A percentile compares a stretch with the other conserved stretches of the same genome.
phyloP scores from a whole-genome alignment of 2,329 filamentous ascomycete genomes.

The Zopfia rhizophila region DNA sequence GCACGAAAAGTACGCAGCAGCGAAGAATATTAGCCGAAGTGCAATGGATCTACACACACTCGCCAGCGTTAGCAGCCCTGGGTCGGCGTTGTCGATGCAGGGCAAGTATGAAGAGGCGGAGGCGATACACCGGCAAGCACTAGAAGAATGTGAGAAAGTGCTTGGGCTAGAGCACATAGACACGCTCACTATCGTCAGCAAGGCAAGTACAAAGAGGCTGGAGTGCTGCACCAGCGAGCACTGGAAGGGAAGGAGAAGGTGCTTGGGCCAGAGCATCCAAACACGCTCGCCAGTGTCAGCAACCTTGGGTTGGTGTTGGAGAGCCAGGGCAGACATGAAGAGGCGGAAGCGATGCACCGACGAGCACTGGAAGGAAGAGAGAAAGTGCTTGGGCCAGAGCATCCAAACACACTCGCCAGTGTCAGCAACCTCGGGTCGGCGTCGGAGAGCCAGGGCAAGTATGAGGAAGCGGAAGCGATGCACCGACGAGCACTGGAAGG shows the following conservation, averaged over 20 bases:
- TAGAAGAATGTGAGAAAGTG: background rate
- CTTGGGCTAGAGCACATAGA: constrained; percentile 1
- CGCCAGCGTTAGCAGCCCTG: background rate
- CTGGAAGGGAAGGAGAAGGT: constrained; percentile 7
- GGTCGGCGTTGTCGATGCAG: background rate
- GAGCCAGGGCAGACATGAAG: background rate
- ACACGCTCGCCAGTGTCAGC: constrained; percentile 10
- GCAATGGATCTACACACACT: constrained; percentile 9
- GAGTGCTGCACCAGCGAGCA: constrained; percentile 3
- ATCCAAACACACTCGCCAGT: constrained; percentile 1
- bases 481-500: too few species aligned
- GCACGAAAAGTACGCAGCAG: too few species aligned
- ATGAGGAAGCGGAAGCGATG: too few species aligned
- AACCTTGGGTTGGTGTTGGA: constrained; percentile 8
- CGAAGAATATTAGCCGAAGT: too few species aligned
- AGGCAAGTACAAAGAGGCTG: constrained; percentile 9
- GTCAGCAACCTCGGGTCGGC: constrained; percentile 29
- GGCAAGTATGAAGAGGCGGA: constrained; percentile 1
- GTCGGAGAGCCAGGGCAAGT: constrained; percentile 1
- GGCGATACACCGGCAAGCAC: background rate
- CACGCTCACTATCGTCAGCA: constrained; percentile 4
- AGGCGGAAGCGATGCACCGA: background rate
- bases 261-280: constrained; percentile 10
- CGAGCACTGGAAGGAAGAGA: background rate
- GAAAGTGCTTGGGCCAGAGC: constrained; percentile 5